Evolutionary conservation across 805 yeast genomes (phyloP).

Genomic region (Candida sakaeoensis): DNA sequence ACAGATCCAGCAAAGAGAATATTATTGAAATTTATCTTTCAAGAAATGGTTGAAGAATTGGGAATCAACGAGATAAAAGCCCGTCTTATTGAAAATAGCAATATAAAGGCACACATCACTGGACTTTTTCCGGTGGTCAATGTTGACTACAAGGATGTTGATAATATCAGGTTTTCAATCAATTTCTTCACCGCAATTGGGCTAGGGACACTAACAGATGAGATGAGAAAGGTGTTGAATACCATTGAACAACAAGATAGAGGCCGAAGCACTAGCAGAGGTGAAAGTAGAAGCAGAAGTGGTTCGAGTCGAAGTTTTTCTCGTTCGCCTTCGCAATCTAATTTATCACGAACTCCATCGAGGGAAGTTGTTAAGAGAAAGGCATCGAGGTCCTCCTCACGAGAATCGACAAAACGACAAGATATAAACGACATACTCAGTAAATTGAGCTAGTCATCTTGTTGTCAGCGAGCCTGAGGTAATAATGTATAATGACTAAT

Average conservation of each 20-base stretch:
- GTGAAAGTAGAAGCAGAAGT: constrained; percentile 15
- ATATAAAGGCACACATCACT: constrained; percentile 42
- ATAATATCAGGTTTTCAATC: constrained; percentile 69
- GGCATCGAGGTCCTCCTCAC: constrained; percentile 9
- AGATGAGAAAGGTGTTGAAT: constrained; percentile 60
- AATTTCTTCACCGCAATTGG: constrained; percentile 94
- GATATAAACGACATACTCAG: neutral
- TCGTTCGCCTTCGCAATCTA: constrained; percentile 15
- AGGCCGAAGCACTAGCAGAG: constrained; percentile 13
- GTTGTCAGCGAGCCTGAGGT: too few species aligned
- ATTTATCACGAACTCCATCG: constrained; percentile 13
- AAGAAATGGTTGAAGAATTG: constrained; percentile 72
- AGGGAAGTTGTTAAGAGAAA: constrained; percentile 17
- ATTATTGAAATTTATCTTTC: constrained; percentile 74
- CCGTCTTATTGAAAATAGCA: constrained; percentile 48
- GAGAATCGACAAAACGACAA: neutral
- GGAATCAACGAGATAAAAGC: constrained; percentile 53
- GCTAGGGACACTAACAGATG: constrained; percentile 76
- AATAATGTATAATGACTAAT: too few species aligned
- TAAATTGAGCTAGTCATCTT: neutral
- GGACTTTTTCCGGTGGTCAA: constrained; percentile 63
- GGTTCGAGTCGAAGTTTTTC: constrained; percentile 15
- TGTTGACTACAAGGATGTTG: constrained; percentile 33
- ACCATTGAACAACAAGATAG: constrained; percentile 24
- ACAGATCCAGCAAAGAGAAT: constrained; percentile 82